phyloP scores from a whole-genome alignment of 768 basidiomycete species.

The Filobasidium wieringae region DNA sequence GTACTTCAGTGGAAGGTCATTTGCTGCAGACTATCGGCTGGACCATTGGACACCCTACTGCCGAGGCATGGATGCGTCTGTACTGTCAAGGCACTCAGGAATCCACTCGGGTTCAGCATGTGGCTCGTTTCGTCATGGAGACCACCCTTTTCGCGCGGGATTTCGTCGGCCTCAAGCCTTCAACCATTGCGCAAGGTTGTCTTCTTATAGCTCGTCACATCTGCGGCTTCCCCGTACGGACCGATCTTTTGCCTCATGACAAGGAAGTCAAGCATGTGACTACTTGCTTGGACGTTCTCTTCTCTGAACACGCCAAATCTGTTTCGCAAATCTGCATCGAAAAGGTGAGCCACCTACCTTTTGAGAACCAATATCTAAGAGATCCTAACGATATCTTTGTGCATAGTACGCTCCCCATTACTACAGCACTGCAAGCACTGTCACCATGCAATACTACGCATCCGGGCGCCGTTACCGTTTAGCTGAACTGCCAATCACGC shows the following conservation, averaged over 20 bases:
- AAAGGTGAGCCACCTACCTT: constrained; percentile 43
- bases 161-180: constrained; percentile 74
- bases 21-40: constrained; percentile 92
- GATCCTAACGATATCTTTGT: background rate
- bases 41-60: constrained; percentile 92
- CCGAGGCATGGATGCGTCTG: constrained; percentile 86
- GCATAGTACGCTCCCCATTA: constrained; percentile 74
- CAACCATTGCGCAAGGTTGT: constrained; percentile 77
- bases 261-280: constrained; percentile 77
- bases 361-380: background rate
- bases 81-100: constrained; percentile 49
- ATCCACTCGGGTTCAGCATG: constrained; percentile 81
- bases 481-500: constrained; percentile 19
- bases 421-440: constrained; percentile 88
- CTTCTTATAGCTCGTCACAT: constrained; percentile 79
- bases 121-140: constrained; percentile 97
- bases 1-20: constrained; percentile 78
- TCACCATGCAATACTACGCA: constrained; percentile 87
- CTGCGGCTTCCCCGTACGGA: constrained; percentile 49
- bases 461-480: constrained; percentile 47
- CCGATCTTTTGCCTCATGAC: constrained; percentile 44
- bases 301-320: constrained; percentile 78
- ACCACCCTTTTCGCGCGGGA: constrained; percentile 96
- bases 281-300: constrained; percentile 68
- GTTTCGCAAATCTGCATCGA: constrained; percentile 92